These are phyloP conservation scores for Claviceps africana DNA, from an alignment of 2,329 filamentous ascomycete genomes.

Conservation along the genomic window DNA sequence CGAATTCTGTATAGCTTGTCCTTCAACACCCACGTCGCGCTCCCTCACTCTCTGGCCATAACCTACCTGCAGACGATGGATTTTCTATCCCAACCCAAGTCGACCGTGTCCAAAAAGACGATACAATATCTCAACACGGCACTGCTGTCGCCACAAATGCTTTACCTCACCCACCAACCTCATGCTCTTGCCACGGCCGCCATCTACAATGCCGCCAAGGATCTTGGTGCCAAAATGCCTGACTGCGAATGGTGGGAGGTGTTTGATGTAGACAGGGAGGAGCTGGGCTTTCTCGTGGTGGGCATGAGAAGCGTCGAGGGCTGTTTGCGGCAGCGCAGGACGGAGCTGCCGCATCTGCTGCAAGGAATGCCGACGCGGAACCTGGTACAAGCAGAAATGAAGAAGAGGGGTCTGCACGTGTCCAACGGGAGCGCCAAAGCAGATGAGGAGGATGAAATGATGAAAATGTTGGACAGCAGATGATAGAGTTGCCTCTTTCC, in stretches of 20 bases:
- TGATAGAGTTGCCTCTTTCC: conserved; percentile 6
- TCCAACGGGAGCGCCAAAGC: conserved; percentile 16
- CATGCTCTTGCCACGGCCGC: conserved; percentile 72
- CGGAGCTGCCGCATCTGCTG: conserved; percentile 35
- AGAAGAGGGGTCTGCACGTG: conserved; percentile 30
- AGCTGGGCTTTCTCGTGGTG: conserved; percentile 83
- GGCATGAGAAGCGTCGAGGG: conserved; percentile 66
- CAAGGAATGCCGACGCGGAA: conserved; percentile 43
- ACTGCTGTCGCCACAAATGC: conserved; percentile 71
- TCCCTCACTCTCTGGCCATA: conserved; percentile 75
- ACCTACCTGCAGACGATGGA: conserved; percentile 89
- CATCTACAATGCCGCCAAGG: conserved; percentile 76
- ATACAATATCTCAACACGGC: conserved; percentile 76
- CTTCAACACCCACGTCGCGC: conserved; percentile 72
- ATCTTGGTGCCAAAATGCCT: conserved; percentile 63
- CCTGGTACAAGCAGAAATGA: conserved; percentile 45
- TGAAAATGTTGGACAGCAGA: conserved; percentile 23
- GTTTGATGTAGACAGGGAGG: conserved; percentile 89
- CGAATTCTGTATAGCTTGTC: conserved; percentile 61
- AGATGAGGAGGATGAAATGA: conserved; percentile 31
- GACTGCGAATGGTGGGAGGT: conserved; percentile 93
- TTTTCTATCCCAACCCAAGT: conserved; percentile 34
- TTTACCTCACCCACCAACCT: conserved; percentile 89
- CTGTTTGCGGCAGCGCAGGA: conserved; percentile 47
- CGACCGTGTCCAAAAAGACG: conserved; percentile 47